A percentile compares a stretch with the other conserved stretches of the same genome.
phyloP scores from a whole-genome alignment of 1,139 yeast genomes.

The Ogataea hybrid region DNA sequence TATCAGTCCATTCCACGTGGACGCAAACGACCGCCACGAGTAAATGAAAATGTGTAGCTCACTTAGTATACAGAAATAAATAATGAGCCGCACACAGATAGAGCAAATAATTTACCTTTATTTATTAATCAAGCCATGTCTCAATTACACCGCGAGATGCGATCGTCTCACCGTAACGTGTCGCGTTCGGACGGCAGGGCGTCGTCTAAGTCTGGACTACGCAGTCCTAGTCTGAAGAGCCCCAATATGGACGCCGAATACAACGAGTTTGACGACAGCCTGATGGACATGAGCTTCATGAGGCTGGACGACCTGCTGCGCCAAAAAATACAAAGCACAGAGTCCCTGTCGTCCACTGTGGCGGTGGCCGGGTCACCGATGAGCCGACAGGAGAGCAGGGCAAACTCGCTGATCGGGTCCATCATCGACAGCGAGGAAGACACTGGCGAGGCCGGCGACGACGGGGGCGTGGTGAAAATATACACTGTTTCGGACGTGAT shows the following conservation, averaged over 20 bases:
- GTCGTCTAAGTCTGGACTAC: constrained; percentile 13
- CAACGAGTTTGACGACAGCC: constrained; percentile 24
- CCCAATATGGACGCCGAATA: constrained; percentile 17
- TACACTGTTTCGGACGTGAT: constrained; percentile 26
- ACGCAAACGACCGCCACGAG: constrained; percentile 15
- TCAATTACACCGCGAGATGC: constrained; percentile 22
- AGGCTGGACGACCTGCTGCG: constrained; percentile 20
- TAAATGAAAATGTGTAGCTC: constrained; percentile 1
- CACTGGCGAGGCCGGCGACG: constrained; percentile 6
- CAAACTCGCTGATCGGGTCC: constrained; percentile 27
- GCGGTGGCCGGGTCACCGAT: constrained; percentile 4
- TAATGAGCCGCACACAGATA: constrained; percentile 1
- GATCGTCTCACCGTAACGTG: constrained; percentile 6
- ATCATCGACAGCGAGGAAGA: constrained; percentile 25
- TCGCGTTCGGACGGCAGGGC: constrained; percentile 11
- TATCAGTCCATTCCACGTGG: constrained; percentile 25
- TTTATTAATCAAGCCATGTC: constrained; percentile 16
- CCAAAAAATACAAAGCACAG: constrained; percentile 8
- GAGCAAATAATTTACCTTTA: constrained; percentile 1
- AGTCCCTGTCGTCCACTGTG: not conserved
- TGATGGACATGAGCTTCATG: constrained; percentile 17
- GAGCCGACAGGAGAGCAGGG: constrained; percentile 27
- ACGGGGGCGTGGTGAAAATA: constrained; percentile 15
- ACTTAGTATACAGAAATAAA: not conserved
- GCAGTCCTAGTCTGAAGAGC: constrained; percentile 11